phyloP scores from a whole-genome alignment of 768 basidiomycete genomes.

The Sarcodon aspratus region DNA sequence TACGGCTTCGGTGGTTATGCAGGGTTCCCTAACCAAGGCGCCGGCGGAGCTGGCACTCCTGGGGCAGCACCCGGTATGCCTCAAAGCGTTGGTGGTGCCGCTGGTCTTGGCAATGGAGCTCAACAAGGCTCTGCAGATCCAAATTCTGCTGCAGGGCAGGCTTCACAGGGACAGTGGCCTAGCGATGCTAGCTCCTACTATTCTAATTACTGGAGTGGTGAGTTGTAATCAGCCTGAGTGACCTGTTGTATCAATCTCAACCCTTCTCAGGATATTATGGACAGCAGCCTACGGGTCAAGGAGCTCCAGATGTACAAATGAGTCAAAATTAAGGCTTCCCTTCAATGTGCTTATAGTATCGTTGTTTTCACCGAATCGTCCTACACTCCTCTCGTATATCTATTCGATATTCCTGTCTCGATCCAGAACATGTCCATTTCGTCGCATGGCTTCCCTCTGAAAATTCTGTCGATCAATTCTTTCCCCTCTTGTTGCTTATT shows the following conservation, averaged over 20 bases:
- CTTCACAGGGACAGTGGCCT: conserved; percentile 69
- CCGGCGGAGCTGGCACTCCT: conserved; percentile 36
- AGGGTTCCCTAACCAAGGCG: conserved; percentile 49
- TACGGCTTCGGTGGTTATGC: conserved; percentile 70
- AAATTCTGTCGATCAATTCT: neutral
- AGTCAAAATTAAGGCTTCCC: conserved; percentile 3
- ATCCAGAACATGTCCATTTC: neutral
- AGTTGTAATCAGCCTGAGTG: conserved; percentile 14
- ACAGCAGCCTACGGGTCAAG: conserved; percentile 56
- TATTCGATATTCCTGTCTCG: neutral
- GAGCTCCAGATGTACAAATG: conserved; percentile 35
- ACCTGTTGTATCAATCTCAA: conserved; percentile 1
- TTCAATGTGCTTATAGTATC: conserved; percentile 1
- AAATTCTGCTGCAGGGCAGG: conserved; percentile 34
- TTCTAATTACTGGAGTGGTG: conserved; percentile 79
- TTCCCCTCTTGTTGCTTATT: conserved; percentile 1
- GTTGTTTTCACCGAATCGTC: conserved; percentile 4
- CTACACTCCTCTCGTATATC: conserved; percentile 1
- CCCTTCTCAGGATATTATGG: conserved; percentile 59
- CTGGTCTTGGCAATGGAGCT: conserved; percentile 38
- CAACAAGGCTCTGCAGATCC: conserved; percentile 46
- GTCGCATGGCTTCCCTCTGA: conserved; percentile 3
- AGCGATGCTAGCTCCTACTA: conserved; percentile 69
- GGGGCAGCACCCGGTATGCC: conserved; percentile 32
- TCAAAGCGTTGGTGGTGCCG: conserved; percentile 44